phyloP scores from a whole-genome alignment of 345 rosid genomes.

The Microthlaspi erraticum region DNA sequence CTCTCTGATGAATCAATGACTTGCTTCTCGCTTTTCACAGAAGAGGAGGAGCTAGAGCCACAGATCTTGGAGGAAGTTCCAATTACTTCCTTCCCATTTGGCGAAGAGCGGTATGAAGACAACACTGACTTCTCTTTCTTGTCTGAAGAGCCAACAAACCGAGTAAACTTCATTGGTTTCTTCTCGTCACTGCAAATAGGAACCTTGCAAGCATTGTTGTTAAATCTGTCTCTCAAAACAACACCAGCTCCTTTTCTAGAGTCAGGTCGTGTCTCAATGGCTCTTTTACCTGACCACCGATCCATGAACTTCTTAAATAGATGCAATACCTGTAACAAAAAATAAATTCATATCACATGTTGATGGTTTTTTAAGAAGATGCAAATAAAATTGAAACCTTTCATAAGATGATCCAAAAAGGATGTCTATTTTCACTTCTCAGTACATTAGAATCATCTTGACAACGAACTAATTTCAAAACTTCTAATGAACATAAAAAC shows the following conservation, averaged over 20 bases:
- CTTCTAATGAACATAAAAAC: background rate
- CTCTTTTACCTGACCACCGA: constrained; percentile 71
- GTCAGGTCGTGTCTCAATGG: constrained; percentile 50
- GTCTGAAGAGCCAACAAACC: constrained; percentile 52
- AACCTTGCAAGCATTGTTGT: constrained; percentile 53
- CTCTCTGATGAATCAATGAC: constrained; percentile 74
- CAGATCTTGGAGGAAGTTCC: constrained; percentile 74
- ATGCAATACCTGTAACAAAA: constrained; percentile 47
- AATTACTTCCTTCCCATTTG: constrained; percentile 66
- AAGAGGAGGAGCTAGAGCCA: constrained; percentile 47
- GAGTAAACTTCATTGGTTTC: constrained; percentile 57
- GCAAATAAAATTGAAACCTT: background rate
- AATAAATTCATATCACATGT: background rate
- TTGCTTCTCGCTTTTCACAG: constrained; percentile 47
- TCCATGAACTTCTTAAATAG: constrained; percentile 58
- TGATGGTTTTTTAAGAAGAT: constrained; percentile 1
- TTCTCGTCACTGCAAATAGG: constrained; percentile 62
- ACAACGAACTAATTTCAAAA: background rate
- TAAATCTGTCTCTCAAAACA: constrained; percentile 63
- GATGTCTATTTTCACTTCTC: background rate
- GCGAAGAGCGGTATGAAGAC: constrained; percentile 53
- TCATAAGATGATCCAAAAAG: constrained; percentile 2
- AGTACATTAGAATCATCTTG: background rate
- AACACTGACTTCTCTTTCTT: constrained; percentile 60
- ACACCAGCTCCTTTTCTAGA: constrained; percentile 60